Evolutionary conservation across 345 rosid species (phyloP).

Genomic region (Moringa oleifera): DNA sequence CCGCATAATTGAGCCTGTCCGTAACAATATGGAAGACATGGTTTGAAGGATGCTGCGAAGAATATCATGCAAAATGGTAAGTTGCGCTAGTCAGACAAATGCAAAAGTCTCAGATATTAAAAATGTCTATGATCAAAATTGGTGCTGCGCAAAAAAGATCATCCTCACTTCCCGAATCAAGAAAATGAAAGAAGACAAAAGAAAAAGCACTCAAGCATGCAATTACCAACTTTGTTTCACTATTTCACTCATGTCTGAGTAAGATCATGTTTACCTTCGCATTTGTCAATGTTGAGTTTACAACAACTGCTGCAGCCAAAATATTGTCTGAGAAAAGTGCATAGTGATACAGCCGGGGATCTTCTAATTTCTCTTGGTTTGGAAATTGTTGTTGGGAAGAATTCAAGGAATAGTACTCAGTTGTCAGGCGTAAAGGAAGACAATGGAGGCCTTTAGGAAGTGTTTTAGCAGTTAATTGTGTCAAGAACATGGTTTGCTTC

Average conservation of each 20-base stretch:
- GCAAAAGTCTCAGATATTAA: not conserved
- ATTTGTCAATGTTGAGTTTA: slow-evolving; percentile 76
- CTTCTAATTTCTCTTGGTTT: slow-evolving; percentile 71
- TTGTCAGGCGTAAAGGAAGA: slow-evolving; percentile 89
- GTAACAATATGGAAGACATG: slow-evolving; percentile 95
- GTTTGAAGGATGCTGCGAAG: slow-evolving; percentile 70
- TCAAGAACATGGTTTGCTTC: slow-evolving; percentile 90
- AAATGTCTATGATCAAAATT: not conserved
- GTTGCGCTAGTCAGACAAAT: slow-evolving; percentile 11
- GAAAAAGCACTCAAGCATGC: not conserved
- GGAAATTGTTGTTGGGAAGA: slow-evolving; percentile 63
- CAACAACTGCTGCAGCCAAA: slow-evolving; percentile 89
- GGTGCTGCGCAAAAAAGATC: not conserved
- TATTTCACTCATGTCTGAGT: not conserved
- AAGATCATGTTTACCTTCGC: slow-evolving; percentile 54
- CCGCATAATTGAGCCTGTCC: slow-evolving; percentile 91
- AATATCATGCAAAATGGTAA: slow-evolving; percentile 17
- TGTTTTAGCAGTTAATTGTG: slow-evolving; percentile 93
- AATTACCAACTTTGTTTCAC: not conserved
- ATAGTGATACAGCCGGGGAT: slow-evolving; percentile 64
- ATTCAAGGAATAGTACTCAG: slow-evolving; percentile 63
- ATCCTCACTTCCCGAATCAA: slow-evolving; percentile 2
- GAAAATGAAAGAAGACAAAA: not conserved
- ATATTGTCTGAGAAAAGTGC: slow-evolving; percentile 95
- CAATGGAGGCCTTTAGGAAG: slow-evolving; percentile 98